Base-by-base conservation (phyloP, 306 rosid species). In the Trifolium fragiferum region DNA sequence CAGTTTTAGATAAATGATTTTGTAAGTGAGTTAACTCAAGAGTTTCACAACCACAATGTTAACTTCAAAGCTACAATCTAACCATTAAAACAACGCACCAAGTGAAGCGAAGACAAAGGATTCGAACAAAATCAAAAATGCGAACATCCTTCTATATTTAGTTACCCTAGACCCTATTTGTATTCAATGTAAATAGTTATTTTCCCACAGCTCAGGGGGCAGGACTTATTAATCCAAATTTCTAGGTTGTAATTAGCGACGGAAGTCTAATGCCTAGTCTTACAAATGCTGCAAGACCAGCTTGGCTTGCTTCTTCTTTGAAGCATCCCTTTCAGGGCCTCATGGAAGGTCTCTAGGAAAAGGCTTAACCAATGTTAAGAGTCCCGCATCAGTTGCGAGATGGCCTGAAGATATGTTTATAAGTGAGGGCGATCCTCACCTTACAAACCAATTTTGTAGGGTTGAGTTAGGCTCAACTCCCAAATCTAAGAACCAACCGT, bases 281-380 rank as follows among this genome's bases (percentile, higher is more conserved):
- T 49, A 63, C 16, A 61, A 51, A n/a, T 40, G 59, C 35, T 38
- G 23, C 61, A 68, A 57, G 80, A 59, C 30, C 81, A 77, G 70
- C 75, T 44, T 77, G 54, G 75, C 75, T 58, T 77, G 43, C 37
- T 59, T 68, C 61, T 41, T 33, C 40, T 55, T 19, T 41, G 74
- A 72, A 58, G 63, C 69, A 53, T 40, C 73, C 59, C 15, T 53
- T 72, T 11, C 43, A 1, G 19, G 13, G 57, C 66, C 59, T 62
- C 57, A 55, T 6, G 67, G 14, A 41, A 78, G 30, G 49, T 51
- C 68, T 60, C 65, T 60, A 13, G 6, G 66, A 53, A 70, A 51
- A 71, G 66, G 27, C 65, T 64, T 55, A 55, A 62, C 78, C 32
- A 27, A 27, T 27, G 32, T 27, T 4, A 30, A 30, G 33, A 30